Base-by-base conservation (phyloP, 495 filamentous ascomycete species). In the Evernia prunastri region DNA sequence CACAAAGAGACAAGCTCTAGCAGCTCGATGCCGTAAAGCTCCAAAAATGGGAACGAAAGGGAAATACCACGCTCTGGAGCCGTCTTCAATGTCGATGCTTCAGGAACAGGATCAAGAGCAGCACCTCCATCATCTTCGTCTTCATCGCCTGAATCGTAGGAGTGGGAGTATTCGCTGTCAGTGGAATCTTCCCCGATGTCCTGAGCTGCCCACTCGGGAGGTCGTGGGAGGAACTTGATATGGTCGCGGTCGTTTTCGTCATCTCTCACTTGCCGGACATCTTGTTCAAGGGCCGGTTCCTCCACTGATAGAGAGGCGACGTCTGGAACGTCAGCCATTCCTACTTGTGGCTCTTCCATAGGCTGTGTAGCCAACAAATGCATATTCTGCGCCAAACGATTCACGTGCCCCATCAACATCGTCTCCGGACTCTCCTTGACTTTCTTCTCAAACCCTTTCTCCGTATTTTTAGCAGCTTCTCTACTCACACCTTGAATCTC, bases 21-120 rank as follows among this genome's bases (percentile, higher is more conserved):
- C 3, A 96, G 76, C 69, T 96, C 90, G 61, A 96, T 87, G 54
- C 87, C 84, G 66, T 93, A 82, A 5, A 96, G 84, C 65, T 93
- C 89, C 58, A 96, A 75, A 29, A 82, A 86, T 0, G 92, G 92
- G 71, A 96, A 92, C 4, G 87, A 92, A 18, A 97, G 81, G 7
- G 89, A 84, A 47, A 90, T 87, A 27, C 92, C 92, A 56, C 79
- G 77, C 66, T 88, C 84, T 70, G 83, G 66, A 60, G 66, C n/a
- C 62, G 31, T 59, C 8, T 60, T 36, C 12, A 60, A 66, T 2
- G 72, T 54, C 18, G 51, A 54, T 27, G 71, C 69, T 36, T 65
- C 63, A 56, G 61, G 61, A 4, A 63, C 56, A 25, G 29, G 33
- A 27, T 51, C 60, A 17, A 40, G 72, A n/a, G 77, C 74, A 3